A percentile compares a stretch with the other conserved stretches of the same genome.
These are phyloP conservation scores for Melanomma pulvis-pyrius DNA, from an alignment of 495 filamentous ascomycete genomes.

Conservation along the genomic window DNA sequence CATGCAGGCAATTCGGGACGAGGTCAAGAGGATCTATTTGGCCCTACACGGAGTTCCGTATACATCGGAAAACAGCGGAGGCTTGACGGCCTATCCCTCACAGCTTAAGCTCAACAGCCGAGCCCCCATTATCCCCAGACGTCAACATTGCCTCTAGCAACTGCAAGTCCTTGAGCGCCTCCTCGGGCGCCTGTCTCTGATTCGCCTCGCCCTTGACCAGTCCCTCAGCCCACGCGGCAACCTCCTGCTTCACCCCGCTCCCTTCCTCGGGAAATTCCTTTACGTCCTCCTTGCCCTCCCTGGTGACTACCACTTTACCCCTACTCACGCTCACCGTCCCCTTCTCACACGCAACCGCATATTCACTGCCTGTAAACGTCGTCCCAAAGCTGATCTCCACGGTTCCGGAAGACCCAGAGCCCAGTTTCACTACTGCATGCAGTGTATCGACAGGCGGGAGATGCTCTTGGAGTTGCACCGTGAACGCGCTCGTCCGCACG, in stretches of 20 bases:
- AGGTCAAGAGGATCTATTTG: no score
- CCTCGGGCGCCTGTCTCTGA: slow-evolving; percentile 61
- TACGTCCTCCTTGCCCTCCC: slow-evolving; percentile 47
- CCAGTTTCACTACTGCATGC: slow-evolving; percentile 63
- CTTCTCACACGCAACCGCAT: slow-evolving; percentile 54
- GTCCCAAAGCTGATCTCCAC: slow-evolving; percentile 69
- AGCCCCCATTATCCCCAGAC: slow-evolving; percentile 58
- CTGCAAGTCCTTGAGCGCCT: slow-evolving; percentile 71
- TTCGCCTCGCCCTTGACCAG: slow-evolving; percentile 55
- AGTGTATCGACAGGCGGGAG: slow-evolving; percentile 77
- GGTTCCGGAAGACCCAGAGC: slow-evolving; percentile 63
- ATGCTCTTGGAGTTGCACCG: slow-evolving; percentile 59
- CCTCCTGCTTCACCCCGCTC: slow-evolving; percentile 65
- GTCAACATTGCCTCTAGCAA: slow-evolving; percentile 64
- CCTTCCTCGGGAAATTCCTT: slow-evolving; percentile 59
- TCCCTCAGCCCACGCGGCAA: slow-evolving; percentile 65
- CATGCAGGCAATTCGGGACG: no score
- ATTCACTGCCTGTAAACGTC: slow-evolving; percentile 57
- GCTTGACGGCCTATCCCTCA: no score
- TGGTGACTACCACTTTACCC: slow-evolving; percentile 51
- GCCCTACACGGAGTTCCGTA: no score
- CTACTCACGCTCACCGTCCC: slow-evolving; percentile 57
- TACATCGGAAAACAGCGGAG: no score
- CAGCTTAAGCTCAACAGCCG: slow-evolving; percentile 1
- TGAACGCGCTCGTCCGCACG: slow-evolving; percentile 60